phyloP scores from a whole-genome alignment of 106 monocot species.

The Acorus gramineus region DNA sequence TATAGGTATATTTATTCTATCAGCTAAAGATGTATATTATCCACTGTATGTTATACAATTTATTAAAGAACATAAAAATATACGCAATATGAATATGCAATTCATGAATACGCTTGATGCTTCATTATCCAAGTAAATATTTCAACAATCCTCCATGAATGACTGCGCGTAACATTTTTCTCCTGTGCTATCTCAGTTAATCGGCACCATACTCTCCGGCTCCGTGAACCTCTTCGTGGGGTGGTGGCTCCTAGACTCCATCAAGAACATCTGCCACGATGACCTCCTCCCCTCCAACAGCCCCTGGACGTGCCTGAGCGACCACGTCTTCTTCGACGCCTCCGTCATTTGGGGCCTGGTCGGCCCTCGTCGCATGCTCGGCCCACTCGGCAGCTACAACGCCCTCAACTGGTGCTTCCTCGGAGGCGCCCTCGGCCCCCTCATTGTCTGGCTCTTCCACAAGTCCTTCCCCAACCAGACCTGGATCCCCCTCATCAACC shows the following conservation, averaged over 20 bases:
- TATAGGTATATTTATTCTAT: too few relatives aligned
- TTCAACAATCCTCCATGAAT: too few relatives aligned
- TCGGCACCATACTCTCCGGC: slow-evolving; percentile 74
- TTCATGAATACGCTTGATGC: too few relatives aligned
- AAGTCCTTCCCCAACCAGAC: slow-evolving; percentile 42
- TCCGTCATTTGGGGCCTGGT: slow-evolving; percentile 91
- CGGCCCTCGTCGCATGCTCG: slow-evolving; percentile 55
- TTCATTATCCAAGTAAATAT: too few relatives aligned
- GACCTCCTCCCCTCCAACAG: slow-evolving; percentile 51
- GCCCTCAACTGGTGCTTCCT: slow-evolving; percentile 83
- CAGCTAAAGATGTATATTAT: too few relatives aligned
- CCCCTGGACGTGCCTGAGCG: slow-evolving; percentile 88
- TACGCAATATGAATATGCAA: too few relatives aligned
- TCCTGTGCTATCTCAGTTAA: slow-evolving; percentile 19
- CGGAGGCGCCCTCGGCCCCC: slow-evolving; percentile 50
- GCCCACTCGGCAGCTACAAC: slow-evolving; percentile 42
- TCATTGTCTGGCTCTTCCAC: slow-evolving; percentile 79
- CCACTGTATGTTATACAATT: too few relatives aligned
- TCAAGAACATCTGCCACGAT: slow-evolving; percentile 59
- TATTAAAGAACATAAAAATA: too few relatives aligned
- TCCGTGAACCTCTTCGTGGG: slow-evolving; percentile 67
- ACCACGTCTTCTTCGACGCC: slow-evolving; percentile 88
- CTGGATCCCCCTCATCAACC: slow-evolving; percentile 77
- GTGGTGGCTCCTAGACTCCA: slow-evolving; percentile 84
- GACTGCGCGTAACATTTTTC: background rate